Evolutionary conservation across 345 rosid genomes (phyloP).

Genomic region (Gossypium ekmanianum): DNA sequence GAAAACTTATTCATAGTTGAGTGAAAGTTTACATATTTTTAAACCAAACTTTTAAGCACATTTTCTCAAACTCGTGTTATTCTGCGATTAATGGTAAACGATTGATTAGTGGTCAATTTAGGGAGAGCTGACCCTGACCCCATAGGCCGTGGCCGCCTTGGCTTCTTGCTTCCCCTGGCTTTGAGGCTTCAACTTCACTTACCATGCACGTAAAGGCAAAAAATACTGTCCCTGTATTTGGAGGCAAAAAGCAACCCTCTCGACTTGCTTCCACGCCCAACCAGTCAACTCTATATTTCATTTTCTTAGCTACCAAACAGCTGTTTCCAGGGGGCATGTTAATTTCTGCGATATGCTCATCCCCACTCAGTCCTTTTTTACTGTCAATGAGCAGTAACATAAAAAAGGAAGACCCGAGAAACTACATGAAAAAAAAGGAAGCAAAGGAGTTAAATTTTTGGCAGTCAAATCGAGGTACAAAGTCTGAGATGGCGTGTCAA

Average conservation of each 20-base stretch:
- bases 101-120: no score
- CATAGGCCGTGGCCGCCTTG: no score
- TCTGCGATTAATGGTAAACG: no score
- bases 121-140: no score
- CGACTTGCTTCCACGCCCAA: neutral
- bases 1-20: no score
- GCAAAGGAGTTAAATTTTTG: neutral
- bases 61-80: no score
- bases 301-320: neutral
- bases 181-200: slow-evolving; percentile 8
- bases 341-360: no score
- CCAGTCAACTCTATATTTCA: neutral
- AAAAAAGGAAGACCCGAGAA: neutral
- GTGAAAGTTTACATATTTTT: no score
- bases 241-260: slow-evolving; percentile 2
- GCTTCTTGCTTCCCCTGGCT: neutral
- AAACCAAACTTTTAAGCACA: no score
- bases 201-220: slow-evolving; percentile 13
- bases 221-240: neutral
- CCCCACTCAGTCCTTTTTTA: neutral
- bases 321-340: neutral
- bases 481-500: no score
- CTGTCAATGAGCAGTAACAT: neutral
- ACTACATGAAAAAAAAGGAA: neutral
- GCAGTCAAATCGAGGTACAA: no score